Conservation (phyloP, 768 basidiomycete genomes). For the Floccularia luteovirens region DNA sequence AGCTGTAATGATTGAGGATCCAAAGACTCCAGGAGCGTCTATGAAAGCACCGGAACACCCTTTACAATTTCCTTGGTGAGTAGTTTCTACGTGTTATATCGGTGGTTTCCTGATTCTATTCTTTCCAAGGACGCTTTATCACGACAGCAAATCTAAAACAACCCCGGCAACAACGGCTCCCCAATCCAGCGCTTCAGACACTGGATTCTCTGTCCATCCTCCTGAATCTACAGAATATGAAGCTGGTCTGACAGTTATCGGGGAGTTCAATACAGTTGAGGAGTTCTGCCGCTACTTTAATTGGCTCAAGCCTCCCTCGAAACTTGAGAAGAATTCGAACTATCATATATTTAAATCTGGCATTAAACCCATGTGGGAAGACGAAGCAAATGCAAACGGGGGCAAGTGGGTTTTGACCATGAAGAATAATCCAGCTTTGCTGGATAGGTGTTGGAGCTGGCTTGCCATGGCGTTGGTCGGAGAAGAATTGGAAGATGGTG, state of each 20-base stretch:
- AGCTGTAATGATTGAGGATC: slow-evolving; percentile 74
- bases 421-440: slow-evolving; percentile 69
- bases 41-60: slow-evolving; percentile 79
- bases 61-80: slow-evolving; percentile 76
- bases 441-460: slow-evolving; percentile 89
- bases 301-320: slow-evolving; percentile 88
- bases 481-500: slow-evolving; percentile 65
- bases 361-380: slow-evolving; percentile 98
- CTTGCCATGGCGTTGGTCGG: slow-evolving; percentile 89
- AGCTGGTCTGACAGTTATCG: slow-evolving; percentile 79
- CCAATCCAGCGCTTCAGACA: slow-evolving; percentile 12
- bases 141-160: slow-evolving; percentile 62
- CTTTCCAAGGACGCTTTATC: slow-evolving; percentile 90
- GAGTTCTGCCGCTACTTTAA: slow-evolving; percentile 89
- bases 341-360: slow-evolving; percentile 94
- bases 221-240: slow-evolving; percentile 75
- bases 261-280: slow-evolving; percentile 88
- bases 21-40: slow-evolving; percentile 68
- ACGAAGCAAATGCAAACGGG: slow-evolving; percentile 83
- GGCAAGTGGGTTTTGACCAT: slow-evolving; percentile 96
- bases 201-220: slow-evolving; percentile 22
- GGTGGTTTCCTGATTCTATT: slow-evolving; percentile 1
- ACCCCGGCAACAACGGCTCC: slow-evolving; percentile 8
- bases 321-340: slow-evolving; percentile 84
- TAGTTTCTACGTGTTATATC: slow-evolving; percentile 4